Evolutionary conservation across 805 yeast species (phyloP), one percentile per base, ranked within the genome.

Genomic region (Kurtzmaniella cleridarum): DNA sequence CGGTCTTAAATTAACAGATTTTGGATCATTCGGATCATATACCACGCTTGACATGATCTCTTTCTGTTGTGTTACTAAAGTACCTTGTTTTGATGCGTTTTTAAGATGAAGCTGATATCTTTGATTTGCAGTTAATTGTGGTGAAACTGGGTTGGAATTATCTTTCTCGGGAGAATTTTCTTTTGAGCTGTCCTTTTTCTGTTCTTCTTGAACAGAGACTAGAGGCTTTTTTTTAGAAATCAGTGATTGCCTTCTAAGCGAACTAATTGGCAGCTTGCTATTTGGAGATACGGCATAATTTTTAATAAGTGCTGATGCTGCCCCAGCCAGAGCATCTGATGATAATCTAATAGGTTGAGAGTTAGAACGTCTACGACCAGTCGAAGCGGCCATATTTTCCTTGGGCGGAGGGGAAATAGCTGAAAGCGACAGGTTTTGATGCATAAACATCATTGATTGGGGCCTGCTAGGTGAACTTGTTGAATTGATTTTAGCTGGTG

Each of bases 1-100:
- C 33, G 6, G 33, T 27, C 51, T 37, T 5, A 54, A 28, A n/a
- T 46, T 43, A 2, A 40, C 27, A 12, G 41, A 44, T 9, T 60
- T 54, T 1, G 72, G 69, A 32, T 50, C 45, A 40, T 52, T 67
- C 0, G 73, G 73, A 44, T 69, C 72, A 44, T 63, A 67, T 2
- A 60, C 61, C 5, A 66, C 70, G 8, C 63, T 50, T 3, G 60
- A 55, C n/a, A 67, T 46, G 1, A 45, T 40, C 36, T 63, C 69
- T 45, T 56, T 60, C 39, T 62, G 62, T 39, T 66, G 71, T 1
- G 70, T 59, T 49, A 61, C 49, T 15, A 69, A 49, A 0, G 63
- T 34, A 0, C 74, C 74, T 1, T 61, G 40, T 43, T 52, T 62
- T 1, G 72, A 57, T 1, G 69, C 72, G 34, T 64, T 57, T 32